Conservation (phyloP, 164 flowering plant species). For the Umbilicus rupestris region DNA sequence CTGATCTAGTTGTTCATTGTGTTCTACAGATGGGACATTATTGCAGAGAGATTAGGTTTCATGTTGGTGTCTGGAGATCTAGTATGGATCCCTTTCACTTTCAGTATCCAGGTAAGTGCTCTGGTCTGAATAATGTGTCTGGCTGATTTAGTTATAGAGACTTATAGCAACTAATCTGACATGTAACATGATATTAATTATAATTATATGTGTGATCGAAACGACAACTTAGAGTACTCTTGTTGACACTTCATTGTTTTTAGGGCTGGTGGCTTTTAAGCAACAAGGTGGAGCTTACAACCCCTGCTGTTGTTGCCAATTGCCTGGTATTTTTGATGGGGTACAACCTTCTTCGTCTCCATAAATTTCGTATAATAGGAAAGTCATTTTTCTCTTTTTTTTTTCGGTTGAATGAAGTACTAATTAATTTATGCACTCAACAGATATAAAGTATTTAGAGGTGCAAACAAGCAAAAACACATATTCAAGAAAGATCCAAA, state of each 20-base stretch:
- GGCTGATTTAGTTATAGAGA: neutral
- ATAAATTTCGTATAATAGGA: neutral
- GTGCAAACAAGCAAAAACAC: constrained; percentile 94
- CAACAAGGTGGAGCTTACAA: constrained; percentile 67
- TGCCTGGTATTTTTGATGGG: constrained; percentile 68
- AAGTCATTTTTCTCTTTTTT: neutral
- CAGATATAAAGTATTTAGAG: constrained; percentile 81
- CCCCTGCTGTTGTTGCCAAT: constrained; percentile 61
- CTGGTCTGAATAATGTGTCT: constrained; percentile 2
- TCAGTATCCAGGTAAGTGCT: constrained; percentile 81
- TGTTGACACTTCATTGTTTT: constrained; percentile 11
- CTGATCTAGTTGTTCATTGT: constrained; percentile 1
- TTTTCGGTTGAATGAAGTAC: neutral
- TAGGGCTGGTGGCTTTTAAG: constrained; percentile 97
- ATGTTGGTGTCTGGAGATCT: constrained; percentile 98
- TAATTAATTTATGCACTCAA: neutral
- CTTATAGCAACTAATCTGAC: neutral
- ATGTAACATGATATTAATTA: neutral
- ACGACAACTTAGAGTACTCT: neutral
- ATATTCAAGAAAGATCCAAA: constrained; percentile 81
- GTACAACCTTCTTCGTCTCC: constrained; percentile 23
- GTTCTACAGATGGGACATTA: constrained; percentile 85
- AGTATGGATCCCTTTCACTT: constrained; percentile 96
- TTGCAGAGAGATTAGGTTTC: constrained; percentile 96
- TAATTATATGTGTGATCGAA: neutral